Conservation (phyloP, 805 yeast species). For the Kluyveromyces siamensis region DNA sequence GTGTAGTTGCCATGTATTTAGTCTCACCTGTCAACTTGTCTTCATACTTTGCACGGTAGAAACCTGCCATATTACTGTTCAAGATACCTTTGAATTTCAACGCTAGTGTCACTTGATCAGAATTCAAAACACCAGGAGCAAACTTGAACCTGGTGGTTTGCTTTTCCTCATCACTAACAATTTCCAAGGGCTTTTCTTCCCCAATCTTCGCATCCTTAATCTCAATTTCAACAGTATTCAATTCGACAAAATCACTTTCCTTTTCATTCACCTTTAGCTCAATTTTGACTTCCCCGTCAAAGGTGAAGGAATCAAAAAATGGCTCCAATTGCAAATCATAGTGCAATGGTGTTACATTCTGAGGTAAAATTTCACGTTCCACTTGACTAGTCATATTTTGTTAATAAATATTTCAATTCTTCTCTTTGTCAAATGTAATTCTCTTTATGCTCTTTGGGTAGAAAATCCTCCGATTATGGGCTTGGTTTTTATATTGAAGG, state of each 20-base stretch:
- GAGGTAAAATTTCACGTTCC: slow-evolving; percentile 44
- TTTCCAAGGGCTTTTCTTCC: slow-evolving; percentile 30
- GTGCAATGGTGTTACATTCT: slow-evolving; percentile 60
- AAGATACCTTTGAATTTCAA: slow-evolving; percentile 52
- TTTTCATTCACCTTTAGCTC: slow-evolving; percentile 44
- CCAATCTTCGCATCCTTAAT: slow-evolving; percentile 39
- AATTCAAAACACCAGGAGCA: slow-evolving; percentile 32
- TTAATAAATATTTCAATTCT: neutral
- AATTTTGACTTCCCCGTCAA: slow-evolving; percentile 45
- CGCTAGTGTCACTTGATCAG: slow-evolving; percentile 35
- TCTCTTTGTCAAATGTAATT: neutral
- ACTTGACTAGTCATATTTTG: slow-evolving; percentile 9
- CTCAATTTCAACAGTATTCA: slow-evolving; percentile 61
- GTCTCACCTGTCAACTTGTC: slow-evolving; percentile 50
- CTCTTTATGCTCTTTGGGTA: no score
- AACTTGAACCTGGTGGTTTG: slow-evolving; percentile 61
- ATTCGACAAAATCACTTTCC: slow-evolving; percentile 35
- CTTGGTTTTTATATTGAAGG: no score
- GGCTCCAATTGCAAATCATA: slow-evolving; percentile 66
- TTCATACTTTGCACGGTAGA: slow-evolving; percentile 60
- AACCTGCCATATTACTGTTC: slow-evolving; percentile 77
- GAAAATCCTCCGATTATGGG: no score
- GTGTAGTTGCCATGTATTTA: slow-evolving; percentile 72
- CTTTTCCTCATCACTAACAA: slow-evolving; percentile 38
- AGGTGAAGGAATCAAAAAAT: slow-evolving; percentile 46